Evolutionary conservation across 306 rosid species (phyloP).

Genomic region (Psophocarpus tetragonolobus): DNA sequence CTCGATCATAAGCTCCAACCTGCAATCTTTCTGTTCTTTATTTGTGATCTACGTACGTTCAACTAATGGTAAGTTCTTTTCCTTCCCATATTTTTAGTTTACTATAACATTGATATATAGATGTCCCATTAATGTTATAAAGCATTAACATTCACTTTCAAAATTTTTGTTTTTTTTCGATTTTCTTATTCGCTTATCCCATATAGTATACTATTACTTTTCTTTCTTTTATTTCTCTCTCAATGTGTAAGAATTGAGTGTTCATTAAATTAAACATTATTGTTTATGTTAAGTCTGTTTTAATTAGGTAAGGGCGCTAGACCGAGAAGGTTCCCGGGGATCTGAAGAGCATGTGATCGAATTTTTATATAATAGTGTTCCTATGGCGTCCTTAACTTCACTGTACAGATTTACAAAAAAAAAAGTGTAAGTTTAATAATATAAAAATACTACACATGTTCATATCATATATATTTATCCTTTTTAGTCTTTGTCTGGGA

Average conservation of each 20-base stretch:
- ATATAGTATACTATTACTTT: background rate
- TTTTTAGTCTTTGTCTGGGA: background rate
- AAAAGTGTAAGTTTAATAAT: background rate
- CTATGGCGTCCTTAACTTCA: background rate
- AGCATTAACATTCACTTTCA: background rate
- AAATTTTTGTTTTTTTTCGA: background rate
- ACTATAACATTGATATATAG: background rate
- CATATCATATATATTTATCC: background rate
- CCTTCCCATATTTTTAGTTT: background rate
- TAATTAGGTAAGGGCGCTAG: background rate
- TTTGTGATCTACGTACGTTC: background rate
- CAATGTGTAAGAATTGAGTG: background rate
- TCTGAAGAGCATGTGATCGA: background rate
- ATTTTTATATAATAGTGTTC: background rate
- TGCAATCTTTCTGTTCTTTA: background rate
- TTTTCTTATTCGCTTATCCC: background rate
- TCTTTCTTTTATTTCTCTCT: background rate
- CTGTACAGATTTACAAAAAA: background rate
- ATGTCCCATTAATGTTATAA: background rate
- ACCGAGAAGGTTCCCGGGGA: background rate
- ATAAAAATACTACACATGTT: background rate
- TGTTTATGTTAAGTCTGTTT: background rate
- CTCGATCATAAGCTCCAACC: no score
- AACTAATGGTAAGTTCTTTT: background rate
- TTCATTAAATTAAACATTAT: background rate